These are phyloP conservation scores for Lycium ferocissimum DNA, from an alignment of 257 asterid species.

Conservation along the genomic window DNA sequence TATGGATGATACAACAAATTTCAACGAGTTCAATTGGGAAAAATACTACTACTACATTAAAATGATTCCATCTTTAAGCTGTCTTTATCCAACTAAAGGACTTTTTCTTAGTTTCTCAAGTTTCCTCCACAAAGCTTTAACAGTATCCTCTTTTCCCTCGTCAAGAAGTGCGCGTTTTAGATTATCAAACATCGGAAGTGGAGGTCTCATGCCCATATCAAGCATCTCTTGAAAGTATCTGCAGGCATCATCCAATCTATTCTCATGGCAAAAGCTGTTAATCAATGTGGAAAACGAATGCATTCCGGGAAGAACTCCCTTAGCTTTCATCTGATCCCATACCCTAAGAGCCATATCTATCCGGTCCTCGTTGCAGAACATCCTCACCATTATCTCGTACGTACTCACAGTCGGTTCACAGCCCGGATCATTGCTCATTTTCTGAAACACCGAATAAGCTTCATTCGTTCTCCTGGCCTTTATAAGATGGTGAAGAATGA, in stretches of 20 bases:
- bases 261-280: conserved; percentile 55
- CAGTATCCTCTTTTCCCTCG: conserved; percentile 63
- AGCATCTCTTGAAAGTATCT: conserved; percentile 65
- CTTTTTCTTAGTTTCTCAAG: conserved; percentile 59
- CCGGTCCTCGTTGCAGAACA: conserved; percentile 69
- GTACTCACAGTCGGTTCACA: conserved; percentile 73
- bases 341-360: conserved; percentile 67
- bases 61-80: neutral
- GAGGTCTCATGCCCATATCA: conserved; percentile 85
- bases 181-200: conserved; percentile 59
- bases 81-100: conserved; percentile 50
- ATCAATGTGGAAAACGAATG: conserved; percentile 76
- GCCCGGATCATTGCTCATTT: conserved; percentile 59
- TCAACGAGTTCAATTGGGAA: neutral
- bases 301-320: conserved; percentile 78
- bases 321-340: conserved; percentile 80
- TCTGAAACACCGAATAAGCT: conserved; percentile 64
- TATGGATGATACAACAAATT: neutral
- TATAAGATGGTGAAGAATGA: conserved; percentile 70
- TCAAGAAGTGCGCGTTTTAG: conserved; percentile 64
- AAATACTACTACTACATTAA: neutral
- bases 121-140: conserved; percentile 47
- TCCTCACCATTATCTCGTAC: conserved; percentile 79
- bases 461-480: conserved; percentile 54
- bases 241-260: conserved; percentile 62